Base-by-base conservation (phyloP, 2,329 filamentous ascomycete species). In the Pyricularia sp. region DNA sequence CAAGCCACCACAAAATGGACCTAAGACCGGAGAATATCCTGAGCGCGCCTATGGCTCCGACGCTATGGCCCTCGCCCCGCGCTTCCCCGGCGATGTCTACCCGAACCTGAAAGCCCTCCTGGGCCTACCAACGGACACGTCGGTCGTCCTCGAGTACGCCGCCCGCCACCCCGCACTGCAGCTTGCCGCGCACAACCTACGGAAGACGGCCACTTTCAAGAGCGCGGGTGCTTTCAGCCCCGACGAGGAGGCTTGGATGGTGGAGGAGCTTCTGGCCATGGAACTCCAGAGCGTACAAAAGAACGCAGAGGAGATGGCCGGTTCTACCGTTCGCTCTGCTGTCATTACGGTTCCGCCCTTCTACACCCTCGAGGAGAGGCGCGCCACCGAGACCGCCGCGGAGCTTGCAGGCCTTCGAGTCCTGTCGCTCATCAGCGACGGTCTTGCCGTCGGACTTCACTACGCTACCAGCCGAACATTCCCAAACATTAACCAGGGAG, bases 181-280 rank as follows among this genome's bases (percentile, higher is more conserved):
- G 74, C 77, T 96, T 68, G 86, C 89, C 75, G 78, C 84, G 7
- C 83, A 86, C 72, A 80, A 84, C 75, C 79, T 78, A 59, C 87
- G 90, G 72, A 87, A 86, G 31, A 95, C 93, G 0, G 89, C 91
- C 69, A 87, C 89, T n/a, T 92, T 99, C 81, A 90, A 90, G 81
- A 97, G 93, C 82, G 85, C 84, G 75, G 85, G 74, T 28, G 85
- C 81, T 79, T 93, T 86, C 73, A 78, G 80, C 12, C 81, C 84
- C 12, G 82, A 87, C 55, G 87, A 90, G 72, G 88, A 92, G 71
- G 80, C 86, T 59, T 89, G 88, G 87, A 86, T 92, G 74, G 90
- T 98, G 0, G 95, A 99, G 81, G 95, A 99, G 81, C 84, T 99
- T 72, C 80, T 99, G 76, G 94, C 94, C 66, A 99, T 99, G 95